These are phyloP conservation scores for Alternaria alternata DNA, from an alignment of 2,329 filamentous ascomycete genomes.

Conservation along the genomic window DNA sequence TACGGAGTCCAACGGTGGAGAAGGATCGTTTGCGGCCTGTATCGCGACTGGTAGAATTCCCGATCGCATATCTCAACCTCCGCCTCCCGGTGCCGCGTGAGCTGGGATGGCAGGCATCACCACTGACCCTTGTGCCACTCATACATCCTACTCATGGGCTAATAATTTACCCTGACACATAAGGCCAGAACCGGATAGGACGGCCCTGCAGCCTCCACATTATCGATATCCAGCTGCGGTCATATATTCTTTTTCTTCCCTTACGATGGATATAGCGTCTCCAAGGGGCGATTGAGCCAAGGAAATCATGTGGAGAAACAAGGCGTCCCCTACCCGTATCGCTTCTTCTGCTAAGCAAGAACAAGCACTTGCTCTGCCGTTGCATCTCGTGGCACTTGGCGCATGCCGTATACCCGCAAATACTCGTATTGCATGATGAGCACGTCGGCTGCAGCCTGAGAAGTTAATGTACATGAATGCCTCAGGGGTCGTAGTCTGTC, in stretches of 20 bases:
- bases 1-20: neutral
- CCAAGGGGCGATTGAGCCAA: neutral
- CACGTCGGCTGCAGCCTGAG: neutral
- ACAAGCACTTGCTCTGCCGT: constrained; percentile 1
- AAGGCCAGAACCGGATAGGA: neutral
- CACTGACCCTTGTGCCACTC: constrained; percentile 3
- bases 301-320: constrained; percentile 3
- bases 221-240: neutral
- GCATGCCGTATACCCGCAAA: constrained; percentile 1
- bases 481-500: neutral
- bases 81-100: constrained; percentile 1
- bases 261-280: neutral
- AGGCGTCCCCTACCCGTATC: neutral
- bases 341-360: constrained; percentile 3
- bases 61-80: neutral
- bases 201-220: neutral
- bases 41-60: constrained; percentile 1
- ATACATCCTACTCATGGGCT: neutral
- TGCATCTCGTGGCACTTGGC: neutral
- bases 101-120: constrained; percentile 1
- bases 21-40: neutral
- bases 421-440: constrained; percentile 1
- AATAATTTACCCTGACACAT: neutral
- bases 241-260: neutral
- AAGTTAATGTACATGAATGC: neutral